phyloP scores from a whole-genome alignment of 2,329 filamentous ascomycete genomes.

The Cytospora schulzeri region DNA sequence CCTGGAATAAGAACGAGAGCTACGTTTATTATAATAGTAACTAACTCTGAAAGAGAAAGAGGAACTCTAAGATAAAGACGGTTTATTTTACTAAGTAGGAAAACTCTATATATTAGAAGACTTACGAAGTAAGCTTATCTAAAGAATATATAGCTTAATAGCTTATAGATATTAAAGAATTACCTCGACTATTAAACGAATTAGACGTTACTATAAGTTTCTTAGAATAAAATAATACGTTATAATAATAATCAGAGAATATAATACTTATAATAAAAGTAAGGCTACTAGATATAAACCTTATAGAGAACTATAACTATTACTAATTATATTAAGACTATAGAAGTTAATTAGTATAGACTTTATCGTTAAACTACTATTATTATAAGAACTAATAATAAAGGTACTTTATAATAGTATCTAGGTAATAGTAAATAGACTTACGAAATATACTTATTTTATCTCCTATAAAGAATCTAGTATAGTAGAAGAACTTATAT shows the following conservation, averaged over 20 bases:
- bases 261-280: background rate
- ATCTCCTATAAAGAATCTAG: no score
- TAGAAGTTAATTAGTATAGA: background rate
- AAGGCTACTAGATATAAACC: background rate
- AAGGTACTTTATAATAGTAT: no score
- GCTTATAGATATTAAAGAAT: slow-evolving; percentile 1
- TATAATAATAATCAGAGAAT: background rate
- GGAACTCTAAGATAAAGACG: background rate
- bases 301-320: background rate
- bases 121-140: slow-evolving; percentile 8
- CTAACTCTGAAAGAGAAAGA: background rate
- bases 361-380: no score
- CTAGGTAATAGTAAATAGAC: no score
- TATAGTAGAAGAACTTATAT: no score
- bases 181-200: background rate
- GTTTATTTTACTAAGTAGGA: background rate
- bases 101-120: slow-evolving; percentile 5
- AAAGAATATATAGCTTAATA: slow-evolving; percentile 7
- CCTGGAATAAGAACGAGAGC: background rate
- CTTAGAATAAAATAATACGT: no score
- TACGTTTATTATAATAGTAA: background rate
- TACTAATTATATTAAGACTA: background rate
- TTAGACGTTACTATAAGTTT: background rate
- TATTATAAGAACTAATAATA: no score
- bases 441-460: no score